A percentile compares a stretch with the other conserved stretches of the same genome.
Evolutionary conservation across 495 filamentous ascomycete genomes (phyloP).

Genomic region (Talaromyces nanjingensis): DNA sequence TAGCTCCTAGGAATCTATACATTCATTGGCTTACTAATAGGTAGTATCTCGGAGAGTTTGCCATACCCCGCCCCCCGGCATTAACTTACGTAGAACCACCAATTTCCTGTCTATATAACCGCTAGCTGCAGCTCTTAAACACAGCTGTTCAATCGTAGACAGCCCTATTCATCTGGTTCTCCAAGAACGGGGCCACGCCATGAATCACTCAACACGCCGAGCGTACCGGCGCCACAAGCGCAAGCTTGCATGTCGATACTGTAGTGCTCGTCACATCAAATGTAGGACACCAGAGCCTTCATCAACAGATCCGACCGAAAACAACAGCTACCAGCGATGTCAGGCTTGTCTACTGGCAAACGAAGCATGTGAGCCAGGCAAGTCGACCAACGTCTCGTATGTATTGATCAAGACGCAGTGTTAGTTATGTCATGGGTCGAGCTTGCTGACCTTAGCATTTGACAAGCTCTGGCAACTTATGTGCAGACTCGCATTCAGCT

Average conservation of each 20-base stretch:
- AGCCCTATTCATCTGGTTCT: slow-evolving; percentile 5
- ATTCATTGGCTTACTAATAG: too few species aligned
- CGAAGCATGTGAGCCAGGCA: slow-evolving; percentile 2
- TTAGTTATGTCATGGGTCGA: neutral
- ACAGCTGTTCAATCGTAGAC: slow-evolving; percentile 1
- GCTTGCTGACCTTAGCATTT: slow-evolving; percentile 5
- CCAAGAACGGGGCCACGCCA: neutral
- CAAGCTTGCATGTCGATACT: slow-evolving; percentile 8
- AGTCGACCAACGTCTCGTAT: slow-evolving; percentile 2
- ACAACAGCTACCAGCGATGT: slow-evolving; percentile 5
- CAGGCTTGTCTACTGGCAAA: slow-evolving; percentile 6
- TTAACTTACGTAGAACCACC: neutral
- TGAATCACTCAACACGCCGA: slow-evolving; percentile 7
- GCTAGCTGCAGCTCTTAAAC: slow-evolving; percentile 2
- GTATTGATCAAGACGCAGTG: slow-evolving; percentile 3
- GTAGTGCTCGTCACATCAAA: slow-evolving; percentile 5
- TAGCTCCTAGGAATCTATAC: too few species aligned
- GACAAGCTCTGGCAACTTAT: slow-evolving; percentile 2
- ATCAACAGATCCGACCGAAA: slow-evolving; percentile 3
- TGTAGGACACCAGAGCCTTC: slow-evolving; percentile 6
- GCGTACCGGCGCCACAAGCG: slow-evolving; percentile 5
- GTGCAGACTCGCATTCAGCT: slow-evolving; percentile 7
- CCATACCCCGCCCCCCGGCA: slow-evolving; percentile 2
- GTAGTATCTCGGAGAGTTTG: neutral
- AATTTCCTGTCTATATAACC: neutral